These are phyloP conservation scores for Bertia moriformis DNA, from an alignment of 2,329 filamentous ascomycete species.

Conservation along the genomic window DNA sequence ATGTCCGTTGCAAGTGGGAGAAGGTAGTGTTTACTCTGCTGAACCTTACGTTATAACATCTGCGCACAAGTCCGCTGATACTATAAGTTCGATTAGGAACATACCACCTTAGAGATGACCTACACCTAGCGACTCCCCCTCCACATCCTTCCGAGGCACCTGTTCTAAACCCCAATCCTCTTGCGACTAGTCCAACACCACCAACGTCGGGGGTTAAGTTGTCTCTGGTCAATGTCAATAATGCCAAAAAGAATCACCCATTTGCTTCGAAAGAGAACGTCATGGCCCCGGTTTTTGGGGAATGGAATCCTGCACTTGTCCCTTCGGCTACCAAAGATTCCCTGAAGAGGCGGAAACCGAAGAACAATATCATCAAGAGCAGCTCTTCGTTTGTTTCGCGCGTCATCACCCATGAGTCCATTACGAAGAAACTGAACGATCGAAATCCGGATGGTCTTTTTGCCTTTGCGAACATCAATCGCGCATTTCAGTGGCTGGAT, in stretches of 20 bases:
- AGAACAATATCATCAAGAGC: conserved; percentile 96
- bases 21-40: conserved; percentile 45
- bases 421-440: conserved; percentile 68
- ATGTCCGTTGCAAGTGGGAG: conserved; percentile 80
- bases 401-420: conserved; percentile 74
- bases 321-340: conserved; percentile 52
- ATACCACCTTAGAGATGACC: conserved; percentile 78
- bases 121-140: conserved; percentile 83
- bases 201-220: conserved; percentile 74
- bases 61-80: conserved; percentile 1
- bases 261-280: conserved; percentile 21
- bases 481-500: conserved; percentile 92
- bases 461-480: conserved; percentile 88
- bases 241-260: conserved; percentile 35
- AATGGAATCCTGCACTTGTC: conserved; percentile 64
- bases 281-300: conserved; percentile 62
- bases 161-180: conserved; percentile 73
- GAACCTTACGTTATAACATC: conserved; percentile 3
- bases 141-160: conserved; percentile 90
- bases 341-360: conserved; percentile 78
- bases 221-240: conserved; percentile 60
- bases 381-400: conserved; percentile 98
- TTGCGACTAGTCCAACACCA: conserved; percentile 73
- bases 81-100: conserved; percentile 45
- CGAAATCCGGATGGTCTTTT: conserved; percentile 67